A percentile compares a stretch with the other conserved stretches of the same genome.
These are phyloP conservation scores for Lathyrus aphaca DNA, from an alignment of 306 rosid species.

Conservation along the genomic window DNA sequence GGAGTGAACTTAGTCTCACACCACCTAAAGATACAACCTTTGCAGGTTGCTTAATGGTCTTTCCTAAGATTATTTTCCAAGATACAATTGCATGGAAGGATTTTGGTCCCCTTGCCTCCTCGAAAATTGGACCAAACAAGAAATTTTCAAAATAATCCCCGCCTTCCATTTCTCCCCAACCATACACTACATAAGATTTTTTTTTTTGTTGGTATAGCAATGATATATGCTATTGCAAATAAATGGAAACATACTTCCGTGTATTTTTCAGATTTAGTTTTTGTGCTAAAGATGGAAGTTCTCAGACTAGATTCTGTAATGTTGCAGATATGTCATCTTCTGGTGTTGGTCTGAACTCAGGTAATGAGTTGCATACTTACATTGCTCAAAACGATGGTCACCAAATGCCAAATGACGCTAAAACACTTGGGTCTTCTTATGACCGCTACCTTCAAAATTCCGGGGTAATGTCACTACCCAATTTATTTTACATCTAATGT, in stretches of 20 bases:
- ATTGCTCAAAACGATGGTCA: conserved; percentile 56
- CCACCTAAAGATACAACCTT: not conserved
- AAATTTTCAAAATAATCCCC: not conserved
- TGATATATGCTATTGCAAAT: conserved; percentile 6
- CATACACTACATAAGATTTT: not conserved
- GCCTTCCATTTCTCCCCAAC: not conserved
- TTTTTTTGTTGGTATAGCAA: conserved; percentile 7
- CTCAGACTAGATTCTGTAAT: conserved; percentile 21
- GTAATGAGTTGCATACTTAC: conserved; percentile 68
- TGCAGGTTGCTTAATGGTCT: not conserved
- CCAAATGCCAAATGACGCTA: conserved; percentile 58
- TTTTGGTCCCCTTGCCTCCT: not conserved
- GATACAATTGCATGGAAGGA: not conserved
- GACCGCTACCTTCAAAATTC: conserved; percentile 82
- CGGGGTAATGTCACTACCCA: conserved; percentile 55
- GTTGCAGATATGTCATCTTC: conserved; percentile 57
- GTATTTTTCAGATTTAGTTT: conserved; percentile 18
- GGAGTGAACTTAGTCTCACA: not conserved
- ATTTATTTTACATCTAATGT: conserved; percentile 32
- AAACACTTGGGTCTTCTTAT: conserved; percentile 75
- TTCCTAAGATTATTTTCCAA: not conserved
- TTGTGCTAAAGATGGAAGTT: conserved; percentile 8
- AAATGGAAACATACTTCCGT: not conserved
- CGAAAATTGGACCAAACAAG: not conserved
- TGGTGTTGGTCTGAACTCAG: conserved; percentile 59